Evolutionary conservation across 1,284 basidiomycete genomes (phyloP).

Genomic region (Fomitopsis schrenkii): DNA sequence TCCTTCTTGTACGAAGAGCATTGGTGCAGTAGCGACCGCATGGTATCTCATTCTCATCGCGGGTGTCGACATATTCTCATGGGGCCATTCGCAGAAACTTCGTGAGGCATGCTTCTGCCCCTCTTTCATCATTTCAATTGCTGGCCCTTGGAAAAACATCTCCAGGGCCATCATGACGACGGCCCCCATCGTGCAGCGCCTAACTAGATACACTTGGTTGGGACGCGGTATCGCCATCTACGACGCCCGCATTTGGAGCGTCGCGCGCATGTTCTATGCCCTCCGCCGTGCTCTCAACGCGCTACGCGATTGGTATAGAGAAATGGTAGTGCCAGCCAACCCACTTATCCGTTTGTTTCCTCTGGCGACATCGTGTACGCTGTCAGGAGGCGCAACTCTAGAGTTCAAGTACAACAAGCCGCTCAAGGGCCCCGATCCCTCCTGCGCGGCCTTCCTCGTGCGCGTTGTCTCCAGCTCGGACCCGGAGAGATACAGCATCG

Average conservation of each 20-base stretch:
- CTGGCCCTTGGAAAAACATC: constrained; percentile 8
- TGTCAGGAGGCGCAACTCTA: neutral
- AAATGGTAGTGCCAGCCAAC: neutral
- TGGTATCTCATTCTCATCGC: neutral
- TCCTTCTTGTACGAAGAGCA: neutral
- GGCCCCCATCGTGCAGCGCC: constrained; percentile 8
- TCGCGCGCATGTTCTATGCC: constrained; percentile 10
- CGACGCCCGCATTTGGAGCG: constrained; percentile 1
- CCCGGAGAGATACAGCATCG: neutral
- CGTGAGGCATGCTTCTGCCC: constrained; percentile 4
- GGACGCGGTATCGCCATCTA: constrained; percentile 6
- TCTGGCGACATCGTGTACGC: neutral
- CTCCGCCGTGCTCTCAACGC: neutral
- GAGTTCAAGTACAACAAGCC: constrained; percentile 1
- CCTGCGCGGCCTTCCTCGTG: constrained; percentile 9
- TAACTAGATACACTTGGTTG: constrained; percentile 19
- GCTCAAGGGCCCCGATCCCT: neutral
- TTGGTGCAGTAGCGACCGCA: neutral
- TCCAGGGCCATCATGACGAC: constrained; percentile 9
- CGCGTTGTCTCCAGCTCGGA: neutral
- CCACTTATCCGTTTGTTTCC: constrained; percentile 1
- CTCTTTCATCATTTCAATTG: constrained; percentile 8
- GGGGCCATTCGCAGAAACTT: neutral
- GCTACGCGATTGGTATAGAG: constrained; percentile 1
- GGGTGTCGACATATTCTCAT: neutral